A percentile compares a stretch with the other conserved stretches of the same genome.
Evolutionary conservation across 495 filamentous ascomycete genomes (phyloP).

Genomic region (Arthonia radiata): DNA sequence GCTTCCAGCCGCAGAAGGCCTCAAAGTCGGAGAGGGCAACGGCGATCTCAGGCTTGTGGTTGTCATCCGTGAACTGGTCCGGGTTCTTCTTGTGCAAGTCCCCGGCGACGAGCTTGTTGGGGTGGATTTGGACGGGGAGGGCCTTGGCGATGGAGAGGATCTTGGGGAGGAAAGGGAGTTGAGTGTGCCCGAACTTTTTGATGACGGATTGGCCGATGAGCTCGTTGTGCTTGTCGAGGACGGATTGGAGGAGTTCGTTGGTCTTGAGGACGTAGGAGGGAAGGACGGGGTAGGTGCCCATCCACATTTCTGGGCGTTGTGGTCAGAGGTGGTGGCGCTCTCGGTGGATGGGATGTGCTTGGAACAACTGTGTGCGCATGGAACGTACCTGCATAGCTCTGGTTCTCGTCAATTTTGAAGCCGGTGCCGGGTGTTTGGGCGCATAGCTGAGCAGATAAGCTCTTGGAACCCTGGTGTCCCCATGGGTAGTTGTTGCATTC

Average conservation of each 20-base stretch:
- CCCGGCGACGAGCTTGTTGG: constrained; percentile 32
- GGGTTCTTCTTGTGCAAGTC: constrained; percentile 39
- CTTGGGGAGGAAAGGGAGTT: constrained; percentile 56
- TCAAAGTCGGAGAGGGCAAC: constrained; percentile 54
- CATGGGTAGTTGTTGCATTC: too few relatives aligned
- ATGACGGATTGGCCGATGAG: constrained; percentile 39
- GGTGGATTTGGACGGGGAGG: constrained; percentile 48
- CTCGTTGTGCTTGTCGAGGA: constrained; percentile 34
- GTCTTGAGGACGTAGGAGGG: constrained; percentile 36
- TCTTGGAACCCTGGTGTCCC: too few relatives aligned
- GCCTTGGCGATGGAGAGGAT: constrained; percentile 59
- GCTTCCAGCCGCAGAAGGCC: constrained; percentile 56
- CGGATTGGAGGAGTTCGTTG: constrained; percentile 36
- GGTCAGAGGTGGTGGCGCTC: too few relatives aligned
- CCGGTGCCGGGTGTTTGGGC: too few relatives aligned
- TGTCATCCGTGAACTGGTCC: constrained; percentile 39
- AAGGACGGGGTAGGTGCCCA: constrained; percentile 53
- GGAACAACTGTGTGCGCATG: too few relatives aligned
- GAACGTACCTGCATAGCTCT: too few relatives aligned
- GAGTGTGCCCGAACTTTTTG: constrained; percentile 30
- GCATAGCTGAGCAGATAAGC: too few relatives aligned
- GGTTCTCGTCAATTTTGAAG: too few relatives aligned
- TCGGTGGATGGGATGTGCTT: too few relatives aligned
- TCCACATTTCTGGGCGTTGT: constrained; percentile 39
- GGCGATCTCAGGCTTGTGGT: constrained; percentile 70